Conservation (phyloP, 2,329 filamentous ascomycete species). For the Pseudogymnoascus sp. region DNA sequence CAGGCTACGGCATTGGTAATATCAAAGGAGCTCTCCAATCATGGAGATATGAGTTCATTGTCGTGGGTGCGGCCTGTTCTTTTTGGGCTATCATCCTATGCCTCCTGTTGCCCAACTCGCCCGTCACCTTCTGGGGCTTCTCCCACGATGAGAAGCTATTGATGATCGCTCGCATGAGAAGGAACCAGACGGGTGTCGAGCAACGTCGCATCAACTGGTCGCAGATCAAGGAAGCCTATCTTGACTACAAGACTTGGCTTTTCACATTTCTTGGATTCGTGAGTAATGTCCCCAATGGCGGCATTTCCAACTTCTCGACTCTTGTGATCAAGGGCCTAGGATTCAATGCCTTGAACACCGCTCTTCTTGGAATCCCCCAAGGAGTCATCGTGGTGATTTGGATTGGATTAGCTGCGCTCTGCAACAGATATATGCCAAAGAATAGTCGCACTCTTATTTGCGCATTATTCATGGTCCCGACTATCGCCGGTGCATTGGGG, state of each 20-base stretch:
- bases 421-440: slow-evolving; percentile 32
- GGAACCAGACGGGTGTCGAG: slow-evolving; percentile 46
- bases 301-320: slow-evolving; percentile 40
- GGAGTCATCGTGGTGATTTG: slow-evolving; percentile 48
- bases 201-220: slow-evolving; percentile 38
- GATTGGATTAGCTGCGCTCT: slow-evolving; percentile 37
- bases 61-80: slow-evolving; percentile 16
- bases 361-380: slow-evolving; percentile 44
- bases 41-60: slow-evolving; percentile 16
- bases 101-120: slow-evolving; percentile 39
- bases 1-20: slow-evolving; percentile 23
- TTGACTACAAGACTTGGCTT: slow-evolving; percentile 30
- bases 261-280: slow-evolving; percentile 17
- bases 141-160: slow-evolving; percentile 33
- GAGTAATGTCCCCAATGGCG: slow-evolving; percentile 45
- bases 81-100: slow-evolving; percentile 30
- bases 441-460: slow-evolving; percentile 45
- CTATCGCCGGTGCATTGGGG: slow-evolving; percentile 49
- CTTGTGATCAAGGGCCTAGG: slow-evolving; percentile 30
- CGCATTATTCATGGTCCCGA: slow-evolving; percentile 48
- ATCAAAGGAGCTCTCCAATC: slow-evolving; percentile 12
- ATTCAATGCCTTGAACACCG: slow-evolving; percentile 40
- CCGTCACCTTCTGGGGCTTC: slow-evolving; percentile 34
- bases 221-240: slow-evolving; percentile 40
- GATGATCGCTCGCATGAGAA: slow-evolving; percentile 40